These are phyloP conservation scores for Talaromyces pinophilus DNA, from an alignment of 2,329 filamentous ascomycete genomes.

Conservation along the genomic window DNA sequence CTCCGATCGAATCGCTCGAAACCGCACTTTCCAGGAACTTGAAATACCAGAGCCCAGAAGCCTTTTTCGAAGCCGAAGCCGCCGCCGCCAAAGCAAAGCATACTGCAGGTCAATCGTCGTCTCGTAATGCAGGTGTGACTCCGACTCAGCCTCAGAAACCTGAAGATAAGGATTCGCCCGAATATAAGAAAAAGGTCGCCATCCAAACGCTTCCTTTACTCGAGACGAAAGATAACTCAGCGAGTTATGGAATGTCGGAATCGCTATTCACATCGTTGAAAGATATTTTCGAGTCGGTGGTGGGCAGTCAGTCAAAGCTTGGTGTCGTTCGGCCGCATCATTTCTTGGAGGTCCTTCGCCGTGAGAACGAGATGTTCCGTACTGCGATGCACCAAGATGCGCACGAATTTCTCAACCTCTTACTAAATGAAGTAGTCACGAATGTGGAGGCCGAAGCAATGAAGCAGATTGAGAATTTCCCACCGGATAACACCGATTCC, in stretches of 20 bases:
- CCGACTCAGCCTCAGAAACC: slow-evolving; percentile 64
- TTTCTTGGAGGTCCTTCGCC: slow-evolving; percentile 89
- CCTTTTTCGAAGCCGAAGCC: slow-evolving; percentile 54
- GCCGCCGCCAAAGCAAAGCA: slow-evolving; percentile 51
- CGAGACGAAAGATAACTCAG: slow-evolving; percentile 78
- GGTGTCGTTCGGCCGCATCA: slow-evolving; percentile 90
- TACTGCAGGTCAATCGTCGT: slow-evolving; percentile 32
- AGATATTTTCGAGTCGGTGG: slow-evolving; percentile 91
- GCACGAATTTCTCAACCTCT: slow-evolving; percentile 91
- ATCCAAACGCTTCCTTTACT: slow-evolving; percentile 84
- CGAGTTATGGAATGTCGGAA: slow-evolving; percentile 87
- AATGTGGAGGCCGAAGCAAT: slow-evolving; percentile 84
- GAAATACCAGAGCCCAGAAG: slow-evolving; percentile 64
- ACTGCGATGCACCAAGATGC: slow-evolving; percentile 98
- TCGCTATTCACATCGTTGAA: slow-evolving; percentile 92
- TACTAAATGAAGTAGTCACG: slow-evolving; percentile 93
- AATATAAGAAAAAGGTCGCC: slow-evolving; percentile 97
- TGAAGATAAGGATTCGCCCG: slow-evolving; percentile 92
- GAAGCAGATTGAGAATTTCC: slow-evolving; percentile 45
- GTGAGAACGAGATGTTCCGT: slow-evolving; percentile 95
- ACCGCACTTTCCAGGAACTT: slow-evolving; percentile 48
- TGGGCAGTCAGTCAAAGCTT: slow-evolving; percentile 76
- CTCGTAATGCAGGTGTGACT: slow-evolving; percentile 54
- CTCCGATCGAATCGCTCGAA: slow-evolving; percentile 69
- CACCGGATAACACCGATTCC: slow-evolving; percentile 48